Evolutionary conservation across 2,329 filamentous ascomycete genomes (phyloP), one percentile per base, ranked within the genome.

Genomic region (Pseudocercospora pini-densiflorae): DNA sequence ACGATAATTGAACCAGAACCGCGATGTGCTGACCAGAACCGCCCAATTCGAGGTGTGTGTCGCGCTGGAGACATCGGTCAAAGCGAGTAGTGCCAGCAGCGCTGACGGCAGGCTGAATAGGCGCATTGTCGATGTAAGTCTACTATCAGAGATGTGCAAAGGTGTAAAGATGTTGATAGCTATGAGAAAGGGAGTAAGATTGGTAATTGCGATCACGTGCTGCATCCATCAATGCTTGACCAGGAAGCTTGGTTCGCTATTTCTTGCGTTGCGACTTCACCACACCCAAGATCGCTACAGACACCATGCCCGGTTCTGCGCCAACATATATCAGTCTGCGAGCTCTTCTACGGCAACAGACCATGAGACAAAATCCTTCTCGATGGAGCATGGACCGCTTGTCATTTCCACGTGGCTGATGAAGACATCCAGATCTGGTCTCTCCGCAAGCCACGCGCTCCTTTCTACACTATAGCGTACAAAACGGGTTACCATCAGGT

Each of bases 1-100:
- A 65, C 95, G 92, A 81, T 99, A 99, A 83, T 99, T 99, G 89
- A 99, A 99, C 95, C 95, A 99, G 86, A 99, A 99, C 62, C 95
- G 92, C 61, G 95, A 99, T 5, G 95, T 99, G 71, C 92, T 95
- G 66, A 99, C 95, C n/a, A 99, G 89, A 68, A 99, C 95, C 9
- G 95, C 95, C 95, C 95, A 99, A 82, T 99, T 99, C 78, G 93
- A 97, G 16, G 95, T 99, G 82, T 99, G 95, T 74, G 94, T 90
- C 71, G 89, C 87, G 29, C 79, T 78, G 59, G 84, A 81, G 66
- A 83, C 81, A 19, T 71, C 59, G 9, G 69, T 40, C 21, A 74
- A 62, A 9, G 70, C 66, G 47, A 75, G 63, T 5, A 76, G 68
- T 36, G 70, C 66, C 54, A 74, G 64, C 3, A 76, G 72, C 45